phyloP scores from a whole-genome alignment of 2,329 filamentous ascomycete genomes.

The Cladorrhinum sp. region DNA sequence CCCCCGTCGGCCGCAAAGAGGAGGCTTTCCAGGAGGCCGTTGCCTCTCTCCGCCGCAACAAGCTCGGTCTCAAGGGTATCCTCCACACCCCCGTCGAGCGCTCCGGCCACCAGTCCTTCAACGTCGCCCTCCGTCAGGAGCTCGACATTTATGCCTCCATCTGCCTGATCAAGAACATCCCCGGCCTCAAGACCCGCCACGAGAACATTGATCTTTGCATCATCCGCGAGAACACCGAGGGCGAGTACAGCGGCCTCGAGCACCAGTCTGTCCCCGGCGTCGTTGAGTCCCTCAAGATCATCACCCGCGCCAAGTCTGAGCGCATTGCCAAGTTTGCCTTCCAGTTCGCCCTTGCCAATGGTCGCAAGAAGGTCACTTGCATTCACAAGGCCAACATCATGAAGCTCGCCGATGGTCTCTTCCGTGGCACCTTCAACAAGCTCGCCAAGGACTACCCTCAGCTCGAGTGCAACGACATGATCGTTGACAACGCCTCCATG shows the following conservation, averaged over 20 bases:
- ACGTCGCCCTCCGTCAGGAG: slow-evolving; percentile 97
- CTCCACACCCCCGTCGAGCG: slow-evolving; percentile 95
- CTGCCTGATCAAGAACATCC: slow-evolving; percentile 98
- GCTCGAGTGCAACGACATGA: slow-evolving; percentile 97
- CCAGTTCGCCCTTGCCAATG: slow-evolving; percentile 95
- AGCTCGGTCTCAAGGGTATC: slow-evolving; percentile 98
- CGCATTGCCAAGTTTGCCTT: slow-evolving; percentile 99
- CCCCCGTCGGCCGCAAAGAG: slow-evolving; percentile 73
- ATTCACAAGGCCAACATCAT: slow-evolving; percentile 99
- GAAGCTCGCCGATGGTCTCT: slow-evolving; percentile 98
- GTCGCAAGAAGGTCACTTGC: slow-evolving; percentile 98
- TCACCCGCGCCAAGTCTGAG: slow-evolving; percentile 98
- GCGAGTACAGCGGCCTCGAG: slow-evolving; percentile 98
- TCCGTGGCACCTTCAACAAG: slow-evolving; percentile 95
- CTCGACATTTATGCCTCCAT: slow-evolving; percentile 99
- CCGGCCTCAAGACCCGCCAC: slow-evolving; percentile 96
- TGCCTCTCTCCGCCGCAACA: slow-evolving; percentile 94
- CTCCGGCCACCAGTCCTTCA: slow-evolving; percentile 98
- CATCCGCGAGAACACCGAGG: slow-evolving; percentile 99
- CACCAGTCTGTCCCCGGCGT: slow-evolving; percentile 96
- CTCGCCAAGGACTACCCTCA: slow-evolving; percentile 94
- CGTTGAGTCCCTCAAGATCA: slow-evolving; percentile 99
- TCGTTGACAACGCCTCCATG: slow-evolving; percentile 99
- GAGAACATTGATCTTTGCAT: slow-evolving; percentile 97
- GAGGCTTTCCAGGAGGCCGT: slow-evolving; percentile 95